Evolutionary conservation across 305 asterid genomes (phyloP), one percentile per base, ranked within the genome.

Genomic region (Fraxinus nigra): DNA sequence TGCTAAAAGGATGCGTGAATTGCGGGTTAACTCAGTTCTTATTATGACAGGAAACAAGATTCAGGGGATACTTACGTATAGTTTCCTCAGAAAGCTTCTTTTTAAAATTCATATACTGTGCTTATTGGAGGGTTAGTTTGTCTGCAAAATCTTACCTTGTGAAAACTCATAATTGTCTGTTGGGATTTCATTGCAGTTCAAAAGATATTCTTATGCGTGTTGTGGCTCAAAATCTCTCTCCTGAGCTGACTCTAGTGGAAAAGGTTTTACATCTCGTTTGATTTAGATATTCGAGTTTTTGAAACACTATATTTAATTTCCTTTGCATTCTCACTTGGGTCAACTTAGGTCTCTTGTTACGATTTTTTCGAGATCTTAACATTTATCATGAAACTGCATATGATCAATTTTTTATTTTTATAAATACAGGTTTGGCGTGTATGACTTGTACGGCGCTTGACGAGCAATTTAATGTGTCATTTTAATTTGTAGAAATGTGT

Each of bases 41-140:
- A 72, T 95, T 80, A 88, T 86, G 89, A 67, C 93, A 30, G 94
- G 91, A 83, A 94, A 87, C 91, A 88, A 83, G 82, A 90, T 93
- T 83, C 95, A 90, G 86, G 98, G 99, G 87, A 95, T 95, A 88
- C 89, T 95, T 84, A 95, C 99, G 98, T 95, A 92, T 75, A 72
- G 33, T 34, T 84, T 81, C 14, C 78, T 77, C 56, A 65, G 56
- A 76, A 76, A 74, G 76, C 78, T 78, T 63, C 54, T 78, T 82
- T 82, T 67, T 78, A 56, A 61, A 56, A 30, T 37, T 48, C 30
- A 40, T 14, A 35, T 18, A 35, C 14, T 70, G 32, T 26, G 35
- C 18, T 28, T 46, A 38, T 43, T 40, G 67, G 48, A 35, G 72
- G 10, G 34, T 38, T 38, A 73, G 34, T 43, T 63, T 63, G 26